Conservation (phyloP, 2,329 filamentous ascomycete genomes). For the Purpureocillium takamizusanense region DNA sequence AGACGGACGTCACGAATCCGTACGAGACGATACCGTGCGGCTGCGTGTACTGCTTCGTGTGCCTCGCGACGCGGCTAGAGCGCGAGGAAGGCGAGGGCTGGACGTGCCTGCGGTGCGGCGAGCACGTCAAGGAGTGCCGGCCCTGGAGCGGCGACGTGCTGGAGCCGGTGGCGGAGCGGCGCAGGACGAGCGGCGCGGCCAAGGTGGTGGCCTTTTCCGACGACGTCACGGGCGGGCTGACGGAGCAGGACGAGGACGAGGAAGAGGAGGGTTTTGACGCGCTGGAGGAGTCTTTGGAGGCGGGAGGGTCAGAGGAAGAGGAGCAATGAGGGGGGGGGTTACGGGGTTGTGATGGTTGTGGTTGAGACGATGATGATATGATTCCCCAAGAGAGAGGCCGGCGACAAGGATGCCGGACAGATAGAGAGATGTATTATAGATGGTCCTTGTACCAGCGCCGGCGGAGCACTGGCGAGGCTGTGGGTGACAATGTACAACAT, state of each 20-base stretch:
- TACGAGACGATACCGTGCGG: slow-evolving; percentile 86
- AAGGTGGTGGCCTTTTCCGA: slow-evolving; percentile 58
- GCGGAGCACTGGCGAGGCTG: no score
- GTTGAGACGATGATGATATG: no score
- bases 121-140: slow-evolving; percentile 72
- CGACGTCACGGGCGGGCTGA: slow-evolving; percentile 30
- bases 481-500: no score
- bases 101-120: slow-evolving; percentile 83
- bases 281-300: slow-evolving; percentile 4
- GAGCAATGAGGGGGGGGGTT: no score
- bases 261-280: slow-evolving; percentile 11
- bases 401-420: no score
- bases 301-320: slow-evolving; percentile 3
- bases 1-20: slow-evolving; percentile 92
- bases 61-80: slow-evolving; percentile 81
- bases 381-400: no score
- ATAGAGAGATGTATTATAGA: no score
- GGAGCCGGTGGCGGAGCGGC: slow-evolving; percentile 37
- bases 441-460: no score
- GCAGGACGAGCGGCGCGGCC: slow-evolving; percentile 26
- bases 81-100: slow-evolving; percentile 91
- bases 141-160: slow-evolving; percentile 90
- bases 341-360: no score
- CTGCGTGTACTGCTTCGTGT: slow-evolving; percentile 94
- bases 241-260: slow-evolving; percentile 17